These are phyloP conservation scores for Fusarium verrucosum DNA, from an alignment of 2,329 filamentous ascomycete genomes.

Conservation along the genomic window DNA sequence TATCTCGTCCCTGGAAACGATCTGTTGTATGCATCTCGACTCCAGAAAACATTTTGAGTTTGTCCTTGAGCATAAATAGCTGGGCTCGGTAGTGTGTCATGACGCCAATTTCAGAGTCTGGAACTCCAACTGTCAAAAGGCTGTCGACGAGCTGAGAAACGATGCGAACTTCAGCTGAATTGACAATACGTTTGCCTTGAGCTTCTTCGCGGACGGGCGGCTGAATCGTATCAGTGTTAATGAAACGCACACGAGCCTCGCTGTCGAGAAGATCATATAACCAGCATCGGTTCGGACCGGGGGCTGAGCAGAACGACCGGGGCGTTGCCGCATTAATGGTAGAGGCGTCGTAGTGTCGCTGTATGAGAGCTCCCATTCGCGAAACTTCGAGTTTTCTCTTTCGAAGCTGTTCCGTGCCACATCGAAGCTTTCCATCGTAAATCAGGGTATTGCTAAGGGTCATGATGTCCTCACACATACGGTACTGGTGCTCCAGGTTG, in stretches of 20 bases:
- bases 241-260: slow-evolving; percentile 78
- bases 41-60: slow-evolving; percentile 66
- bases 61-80: slow-evolving; percentile 81
- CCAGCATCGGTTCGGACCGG: slow-evolving; percentile 71
- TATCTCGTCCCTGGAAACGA: slow-evolving; percentile 95
- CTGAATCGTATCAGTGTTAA: slow-evolving; percentile 84
- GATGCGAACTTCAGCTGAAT: slow-evolving; percentile 81
- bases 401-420: slow-evolving; percentile 81
- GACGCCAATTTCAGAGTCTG: slow-evolving; percentile 82
- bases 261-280: slow-evolving; percentile 76
- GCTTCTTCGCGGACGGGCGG: slow-evolving; percentile 74
- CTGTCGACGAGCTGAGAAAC: slow-evolving; percentile 82
- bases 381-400: slow-evolving; percentile 74
- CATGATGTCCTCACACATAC: slow-evolving; percentile 99
- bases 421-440: slow-evolving; percentile 89
- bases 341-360: slow-evolving; percentile 66
- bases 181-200: slow-evolving; percentile 87
- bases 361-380: slow-evolving; percentile 67
- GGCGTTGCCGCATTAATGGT: slow-evolving; percentile 55
- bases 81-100: slow-evolving; percentile 98
- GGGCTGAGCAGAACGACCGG: slow-evolving; percentile 65
- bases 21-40: slow-evolving; percentile 98
- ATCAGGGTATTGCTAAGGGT: slow-evolving; percentile 90
- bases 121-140: slow-evolving; percentile 78
- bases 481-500: slow-evolving; percentile 93